These are phyloP conservation scores for Pulicaria dysenterica DNA, from an alignment of 129 eudicot species.

Conservation along the genomic window DNA sequence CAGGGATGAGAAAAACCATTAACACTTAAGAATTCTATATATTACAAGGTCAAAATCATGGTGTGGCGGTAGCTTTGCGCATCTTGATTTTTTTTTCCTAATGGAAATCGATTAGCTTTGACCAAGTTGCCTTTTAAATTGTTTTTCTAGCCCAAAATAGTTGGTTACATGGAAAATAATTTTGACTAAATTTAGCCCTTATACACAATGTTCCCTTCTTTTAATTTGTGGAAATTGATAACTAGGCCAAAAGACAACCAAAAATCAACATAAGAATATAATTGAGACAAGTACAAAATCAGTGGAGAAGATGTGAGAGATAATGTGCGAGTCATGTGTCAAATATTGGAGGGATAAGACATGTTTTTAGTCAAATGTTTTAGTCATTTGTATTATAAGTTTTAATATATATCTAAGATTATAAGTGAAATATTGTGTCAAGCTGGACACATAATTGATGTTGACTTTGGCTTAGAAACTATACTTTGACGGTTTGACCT, in stretches of 20 bases:
- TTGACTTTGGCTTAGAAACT: conserved; percentile 3
- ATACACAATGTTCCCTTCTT: neutral
- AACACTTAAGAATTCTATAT: neutral
- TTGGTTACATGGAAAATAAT: neutral
- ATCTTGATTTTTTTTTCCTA: neutral
- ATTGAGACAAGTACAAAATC: too few species aligned
- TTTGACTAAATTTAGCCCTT: neutral
- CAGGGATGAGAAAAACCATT: neutral
- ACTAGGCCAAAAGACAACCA: too few species aligned
- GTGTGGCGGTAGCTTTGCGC: neutral
- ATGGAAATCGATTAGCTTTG: neutral
- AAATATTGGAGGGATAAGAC: too few species aligned
- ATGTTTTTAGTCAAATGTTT: too few species aligned
- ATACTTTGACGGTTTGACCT: conserved; percentile 26
- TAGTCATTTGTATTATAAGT: too few species aligned
- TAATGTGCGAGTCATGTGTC: too few species aligned
- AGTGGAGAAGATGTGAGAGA: too few species aligned
- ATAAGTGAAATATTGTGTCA: neutral
- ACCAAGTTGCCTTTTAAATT: neutral
- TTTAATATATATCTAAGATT: too few species aligned
- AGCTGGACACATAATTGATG: conserved; percentile 1
- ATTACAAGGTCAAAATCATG: neutral
- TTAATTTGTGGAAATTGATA: neutral
- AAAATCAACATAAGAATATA: too few species aligned
- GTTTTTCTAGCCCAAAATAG: neutral